Evolutionary conservation across 345 rosid genomes (phyloP).

Genomic region (Boechera retrofracta): DNA sequence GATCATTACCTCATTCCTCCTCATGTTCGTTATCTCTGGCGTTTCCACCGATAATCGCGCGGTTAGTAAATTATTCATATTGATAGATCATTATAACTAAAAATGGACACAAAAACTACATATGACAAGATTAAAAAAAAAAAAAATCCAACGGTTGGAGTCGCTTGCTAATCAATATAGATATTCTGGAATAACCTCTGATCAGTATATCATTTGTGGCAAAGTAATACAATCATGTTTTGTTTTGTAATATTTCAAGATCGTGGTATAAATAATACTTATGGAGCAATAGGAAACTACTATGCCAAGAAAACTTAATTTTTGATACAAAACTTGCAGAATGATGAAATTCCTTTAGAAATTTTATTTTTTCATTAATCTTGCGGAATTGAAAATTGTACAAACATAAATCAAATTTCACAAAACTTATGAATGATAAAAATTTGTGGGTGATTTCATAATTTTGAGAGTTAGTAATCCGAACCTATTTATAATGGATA

Average conservation of each 20-base stretch:
- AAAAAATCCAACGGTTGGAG: background rate
- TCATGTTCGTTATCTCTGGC: conserved; percentile 73
- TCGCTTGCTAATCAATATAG: background rate
- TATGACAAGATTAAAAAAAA: background rate
- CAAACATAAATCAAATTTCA: background rate
- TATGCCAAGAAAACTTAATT: background rate
- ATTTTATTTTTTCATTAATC: background rate
- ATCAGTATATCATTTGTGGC: background rate
- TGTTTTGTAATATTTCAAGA: background rate
- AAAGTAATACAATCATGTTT: background rate
- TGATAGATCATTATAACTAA: background rate
- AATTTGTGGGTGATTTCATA: background rate
- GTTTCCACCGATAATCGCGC: conserved; percentile 57
- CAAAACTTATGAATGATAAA: background rate
- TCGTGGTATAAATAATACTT: background rate
- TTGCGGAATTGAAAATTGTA: background rate
- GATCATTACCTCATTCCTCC: conserved; percentile 64
- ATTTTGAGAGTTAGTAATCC: background rate
- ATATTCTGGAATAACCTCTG: background rate
- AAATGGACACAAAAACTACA: background rate
- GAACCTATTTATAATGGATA: background rate
- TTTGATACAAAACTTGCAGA: background rate
- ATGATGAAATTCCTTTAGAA: background rate
- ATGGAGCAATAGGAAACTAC: background rate
- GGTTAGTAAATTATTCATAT: conserved; percentile 29